Evolutionary conservation across 768 basidiomycete genomes (phyloP).

Genomic region (Pilatotrama ljubarskyi): DNA sequence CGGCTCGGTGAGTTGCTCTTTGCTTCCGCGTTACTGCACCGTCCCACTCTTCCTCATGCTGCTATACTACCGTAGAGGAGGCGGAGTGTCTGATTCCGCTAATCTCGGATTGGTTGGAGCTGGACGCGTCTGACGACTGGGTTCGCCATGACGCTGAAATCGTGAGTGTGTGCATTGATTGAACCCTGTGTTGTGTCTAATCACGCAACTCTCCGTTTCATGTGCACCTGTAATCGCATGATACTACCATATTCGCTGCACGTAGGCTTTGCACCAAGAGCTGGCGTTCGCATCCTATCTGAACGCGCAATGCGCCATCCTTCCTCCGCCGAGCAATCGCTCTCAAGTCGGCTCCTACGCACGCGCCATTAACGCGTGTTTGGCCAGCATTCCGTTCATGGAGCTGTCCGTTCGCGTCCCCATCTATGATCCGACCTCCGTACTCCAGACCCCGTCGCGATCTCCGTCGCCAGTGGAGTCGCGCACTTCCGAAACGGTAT

Average conservation of each 20-base stretch:
- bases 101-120: conserved; percentile 92
- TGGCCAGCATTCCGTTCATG: conserved; percentile 68
- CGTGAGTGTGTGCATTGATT: conserved; percentile 48
- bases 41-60: background rate
- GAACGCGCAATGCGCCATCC: conserved; percentile 78
- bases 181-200: too few species aligned
- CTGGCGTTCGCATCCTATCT: conserved; percentile 92
- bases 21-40: conserved; percentile 4
- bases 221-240: too few species aligned
- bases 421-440: conserved; percentile 68
- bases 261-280: conserved; percentile 89
- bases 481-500: background rate
- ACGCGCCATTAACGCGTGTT: conserved; percentile 79
- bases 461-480: conserved; percentile 27
- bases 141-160: conserved; percentile 95
- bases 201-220: background rate
- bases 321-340: conserved; percentile 86
- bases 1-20: conserved; percentile 70
- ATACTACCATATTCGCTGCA: too few species aligned
- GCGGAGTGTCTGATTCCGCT: conserved; percentile 71
- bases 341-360: conserved; percentile 90
- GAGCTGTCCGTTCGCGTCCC: conserved; percentile 83
- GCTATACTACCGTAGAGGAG: conserved; percentile 53
- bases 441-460: conserved; percentile 41
- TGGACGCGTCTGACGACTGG: conserved; percentile 91